Conservation (phyloP, 805 yeast species). For the Candida montana region DNA sequence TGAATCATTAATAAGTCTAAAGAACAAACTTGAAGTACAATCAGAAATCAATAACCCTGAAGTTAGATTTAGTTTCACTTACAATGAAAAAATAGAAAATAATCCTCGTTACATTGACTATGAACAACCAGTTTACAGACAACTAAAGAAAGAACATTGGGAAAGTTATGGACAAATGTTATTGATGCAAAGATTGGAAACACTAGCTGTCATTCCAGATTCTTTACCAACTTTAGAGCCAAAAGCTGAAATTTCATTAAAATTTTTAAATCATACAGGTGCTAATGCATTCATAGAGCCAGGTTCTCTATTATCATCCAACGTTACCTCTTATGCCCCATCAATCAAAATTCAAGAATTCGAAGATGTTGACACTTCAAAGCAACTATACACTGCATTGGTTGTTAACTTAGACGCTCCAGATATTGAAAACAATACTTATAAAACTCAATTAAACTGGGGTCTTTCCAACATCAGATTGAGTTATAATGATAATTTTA, state of each 20-base stretch:
- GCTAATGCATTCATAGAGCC: slow-evolving; percentile 72
- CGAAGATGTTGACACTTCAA: slow-evolving; percentile 35
- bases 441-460: slow-evolving; percentile 67
- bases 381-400: slow-evolving; percentile 65
- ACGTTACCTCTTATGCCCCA: slow-evolving; percentile 74
- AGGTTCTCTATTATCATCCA: slow-evolving; percentile 68
- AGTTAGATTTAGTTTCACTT: slow-evolving; percentile 63
- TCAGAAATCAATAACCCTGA: slow-evolving; percentile 84
- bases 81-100: slow-evolving; percentile 32
- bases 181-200: slow-evolving; percentile 88
- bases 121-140: slow-evolving; percentile 74
- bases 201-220: slow-evolving; percentile 82
- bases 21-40: slow-evolving; percentile 36
- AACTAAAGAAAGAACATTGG: slow-evolving; percentile 68
- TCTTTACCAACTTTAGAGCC: slow-evolving; percentile 89
- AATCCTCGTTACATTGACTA: slow-evolving; percentile 51
- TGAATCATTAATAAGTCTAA: slow-evolving; percentile 21
- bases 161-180: slow-evolving; percentile 62
- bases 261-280: slow-evolving; percentile 65
- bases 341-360: slow-evolving; percentile 70
- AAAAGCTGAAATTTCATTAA: slow-evolving; percentile 63
- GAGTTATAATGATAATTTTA: slow-evolving; percentile 49
- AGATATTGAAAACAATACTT: slow-evolving; percentile 63
- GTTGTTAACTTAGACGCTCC: slow-evolving; percentile 93
- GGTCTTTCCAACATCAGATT: slow-evolving; percentile 67